These are phyloP conservation scores for Vanderwaltozyma polyspora DNA, from an alignment of 805 yeast species.

Conservation along the genomic window DNA sequence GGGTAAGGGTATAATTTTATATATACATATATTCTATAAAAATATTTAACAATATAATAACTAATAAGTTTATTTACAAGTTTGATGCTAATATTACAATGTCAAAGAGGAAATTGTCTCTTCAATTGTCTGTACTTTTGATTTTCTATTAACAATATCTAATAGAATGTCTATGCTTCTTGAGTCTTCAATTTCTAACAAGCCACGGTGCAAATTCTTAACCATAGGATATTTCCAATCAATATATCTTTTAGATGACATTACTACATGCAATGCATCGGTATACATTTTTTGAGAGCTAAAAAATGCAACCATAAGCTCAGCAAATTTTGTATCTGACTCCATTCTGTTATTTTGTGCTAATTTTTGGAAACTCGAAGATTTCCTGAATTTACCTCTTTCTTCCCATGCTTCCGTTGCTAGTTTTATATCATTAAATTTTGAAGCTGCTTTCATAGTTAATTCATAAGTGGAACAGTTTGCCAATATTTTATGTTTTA, in stretches of 20 bases:
- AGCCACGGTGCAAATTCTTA: slow-evolving; percentile 30
- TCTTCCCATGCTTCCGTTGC: slow-evolving; percentile 67
- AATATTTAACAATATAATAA: no score
- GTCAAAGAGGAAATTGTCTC: slow-evolving; percentile 12
- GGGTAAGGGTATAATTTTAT: no score
- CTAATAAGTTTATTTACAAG: slow-evolving; percentile 2
- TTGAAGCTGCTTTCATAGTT: slow-evolving; percentile 56
- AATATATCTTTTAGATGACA: slow-evolving; percentile 57
- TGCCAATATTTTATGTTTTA: slow-evolving; percentile 29
- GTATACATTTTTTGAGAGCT: slow-evolving; percentile 42
- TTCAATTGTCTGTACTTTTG: slow-evolving; percentile 11
- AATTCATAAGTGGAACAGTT: slow-evolving; percentile 44
- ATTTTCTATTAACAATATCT: slow-evolving; percentile 24
- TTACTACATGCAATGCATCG: slow-evolving; percentile 61
- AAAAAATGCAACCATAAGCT: slow-evolving; percentile 52
- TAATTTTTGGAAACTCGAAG: slow-evolving; percentile 36
- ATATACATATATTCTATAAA: no score
- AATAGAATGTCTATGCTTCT: slow-evolving; percentile 24
- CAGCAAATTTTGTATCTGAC: slow-evolving; percentile 42
- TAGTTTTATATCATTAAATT: slow-evolving; percentile 41
- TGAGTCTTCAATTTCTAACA: slow-evolving; percentile 36
- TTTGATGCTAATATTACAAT: background rate
- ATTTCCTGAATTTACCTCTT: slow-evolving; percentile 61
- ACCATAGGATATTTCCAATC: slow-evolving; percentile 50
- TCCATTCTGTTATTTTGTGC: slow-evolving; percentile 36